Percentiles rank a stretch among this genome's conserved stretches.
Conservation (phyloP, 129 eudicot genomes). For the Ambrosia trifida region DNA sequence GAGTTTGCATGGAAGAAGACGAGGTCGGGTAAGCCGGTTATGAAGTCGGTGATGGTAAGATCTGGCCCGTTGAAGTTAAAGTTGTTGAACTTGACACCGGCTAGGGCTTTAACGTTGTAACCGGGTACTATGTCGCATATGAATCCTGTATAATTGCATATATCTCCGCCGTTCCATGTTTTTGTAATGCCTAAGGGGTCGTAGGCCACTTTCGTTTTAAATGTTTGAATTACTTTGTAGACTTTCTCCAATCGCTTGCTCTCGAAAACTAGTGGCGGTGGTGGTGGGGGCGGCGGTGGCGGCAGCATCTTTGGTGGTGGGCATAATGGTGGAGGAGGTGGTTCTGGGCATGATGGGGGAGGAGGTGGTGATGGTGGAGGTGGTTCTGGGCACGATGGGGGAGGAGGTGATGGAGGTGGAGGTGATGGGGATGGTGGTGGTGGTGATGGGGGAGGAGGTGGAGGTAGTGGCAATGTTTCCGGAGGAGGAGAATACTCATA, state of each 20-base stretch:
- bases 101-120: not conserved
- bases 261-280: conserved; percentile 22
- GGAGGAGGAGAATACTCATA: not conserved
- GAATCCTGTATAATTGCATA: conserved; percentile 51
- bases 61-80: conserved; percentile 24
- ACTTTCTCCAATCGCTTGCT: conserved; percentile 14
- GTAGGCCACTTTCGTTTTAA: conserved; percentile 17
- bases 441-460: not conserved
- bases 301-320: not conserved
- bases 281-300: not conserved
- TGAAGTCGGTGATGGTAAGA: conserved; percentile 28
- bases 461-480: not conserved
- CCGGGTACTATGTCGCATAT: conserved; percentile 32
- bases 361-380: not conserved
- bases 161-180: conserved; percentile 40
- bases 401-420: not conserved
- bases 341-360: not conserved
- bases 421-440: not conserved
- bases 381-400: not conserved
- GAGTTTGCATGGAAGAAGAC: conserved; percentile 56
- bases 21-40: conserved; percentile 37
- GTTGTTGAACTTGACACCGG: conserved; percentile 48
- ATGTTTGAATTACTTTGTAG: conserved; percentile 32
- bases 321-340: not conserved
- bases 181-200: conserved; percentile 40